These are phyloP conservation scores for Phylloporus sp. DNA, from an alignment of 768 basidiomycete genomes.

Conservation along the genomic window DNA sequence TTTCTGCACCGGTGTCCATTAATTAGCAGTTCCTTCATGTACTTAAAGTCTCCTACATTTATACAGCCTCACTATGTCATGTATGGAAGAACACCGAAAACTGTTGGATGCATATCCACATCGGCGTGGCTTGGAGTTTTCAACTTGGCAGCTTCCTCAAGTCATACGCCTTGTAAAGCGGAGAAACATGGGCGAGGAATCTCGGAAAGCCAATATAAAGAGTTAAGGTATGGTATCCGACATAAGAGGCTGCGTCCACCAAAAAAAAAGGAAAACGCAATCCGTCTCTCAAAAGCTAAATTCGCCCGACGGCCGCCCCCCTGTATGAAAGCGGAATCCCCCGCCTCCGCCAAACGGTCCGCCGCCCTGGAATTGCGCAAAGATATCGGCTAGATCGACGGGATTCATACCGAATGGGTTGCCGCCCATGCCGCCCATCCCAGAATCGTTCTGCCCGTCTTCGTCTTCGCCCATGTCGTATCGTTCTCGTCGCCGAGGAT, in stretches of 20 bases:
- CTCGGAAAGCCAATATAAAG: not conserved
- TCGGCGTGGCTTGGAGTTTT: too few species aligned
- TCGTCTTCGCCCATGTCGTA: conserved; percentile 84
- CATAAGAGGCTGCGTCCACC: not conserved
- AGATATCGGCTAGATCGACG: conserved; percentile 57
- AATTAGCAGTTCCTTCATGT: too few species aligned
- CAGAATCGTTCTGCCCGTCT: conserved; percentile 51
- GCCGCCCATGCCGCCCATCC: conserved; percentile 39
- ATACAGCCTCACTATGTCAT: too few species aligned
- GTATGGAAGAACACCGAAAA: too few species aligned
- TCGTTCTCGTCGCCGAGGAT: conserved; percentile 62
- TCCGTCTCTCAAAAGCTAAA: conserved; percentile 17
- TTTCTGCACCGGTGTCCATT: too few species aligned
- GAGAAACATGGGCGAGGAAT: too few species aligned
- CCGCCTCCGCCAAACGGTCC: conserved; percentile 28
- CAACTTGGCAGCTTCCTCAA: too few species aligned
- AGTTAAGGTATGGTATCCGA: conserved; percentile 9
- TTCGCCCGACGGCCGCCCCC: conserved; percentile 6
- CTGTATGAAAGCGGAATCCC: conserved; percentile 29
- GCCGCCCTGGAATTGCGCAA: conserved; percentile 56
- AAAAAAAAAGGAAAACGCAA: not conserved
- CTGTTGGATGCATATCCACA: too few species aligned
- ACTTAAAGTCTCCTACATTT: too few species aligned
- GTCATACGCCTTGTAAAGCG: too few species aligned
- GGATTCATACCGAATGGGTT: conserved; percentile 38